Evolutionary conservation across 768 basidiomycete genomes (phyloP), one percentile per base, ranked within the genome.

Genomic region (Pisolithus tinctorius): DNA sequence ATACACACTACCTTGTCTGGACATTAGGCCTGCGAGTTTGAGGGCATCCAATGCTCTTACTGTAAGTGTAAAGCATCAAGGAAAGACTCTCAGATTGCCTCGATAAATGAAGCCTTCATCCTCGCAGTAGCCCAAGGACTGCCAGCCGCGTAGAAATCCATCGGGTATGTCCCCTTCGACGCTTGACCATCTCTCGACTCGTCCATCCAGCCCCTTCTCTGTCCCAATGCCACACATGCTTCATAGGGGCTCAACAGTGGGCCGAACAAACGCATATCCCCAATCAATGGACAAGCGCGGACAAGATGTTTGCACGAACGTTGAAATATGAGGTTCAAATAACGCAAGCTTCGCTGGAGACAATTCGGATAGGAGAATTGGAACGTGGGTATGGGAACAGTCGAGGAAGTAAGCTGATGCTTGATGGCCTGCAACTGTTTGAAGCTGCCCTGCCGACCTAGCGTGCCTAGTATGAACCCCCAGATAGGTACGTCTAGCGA

Each of bases 241-340:
- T 98, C 96, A 63, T 97, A 99, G 1, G 95, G 93, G 59, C 85
- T 93, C 34, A 99, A 70, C 45, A 98, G 72, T 2, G 96, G n/a
- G 96, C 20, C 79, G 74, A 49, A 85, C 75, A 70, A 99, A 99
- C 1, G 95, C 96, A 62, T 94, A 94, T 4, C 96, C 96, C 96
- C 96, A 99, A 63, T 99, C 96, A 51, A 98, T 98, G 16, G 91
- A 93, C 48, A 99, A 72, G 25, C 96, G 83, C 3, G 96, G 96
- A 67, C 96, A 98, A 0, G 93, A 91, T 1, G 96, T 99, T 65
- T 98, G 96, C 16, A 98, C 81, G 65, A 98, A 98, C 0, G 88
- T 83, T 2, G 89, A 84, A 58, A 98, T 78, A 54, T 92, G 81
- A 0, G 83, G 81, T 43, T 77, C 74, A 66, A 99, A 88, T 3